phyloP scores from a whole-genome alignment of 2,329 filamentous ascomycete species.

The Aureobasidium subglaciale region DNA sequence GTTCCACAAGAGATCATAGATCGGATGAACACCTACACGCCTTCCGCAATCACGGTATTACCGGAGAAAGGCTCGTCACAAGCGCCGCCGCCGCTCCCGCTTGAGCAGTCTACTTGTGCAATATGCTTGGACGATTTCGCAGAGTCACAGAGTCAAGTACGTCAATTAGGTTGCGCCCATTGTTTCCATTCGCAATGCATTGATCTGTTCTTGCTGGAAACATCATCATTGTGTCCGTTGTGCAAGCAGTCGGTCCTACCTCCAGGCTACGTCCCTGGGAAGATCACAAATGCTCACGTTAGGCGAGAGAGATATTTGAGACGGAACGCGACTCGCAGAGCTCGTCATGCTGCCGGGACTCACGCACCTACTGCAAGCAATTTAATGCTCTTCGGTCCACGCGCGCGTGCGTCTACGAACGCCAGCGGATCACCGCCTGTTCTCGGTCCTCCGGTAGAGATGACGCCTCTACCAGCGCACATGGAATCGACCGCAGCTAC shows the following conservation, averaged over 20 bases:
- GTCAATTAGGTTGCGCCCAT: conserved; percentile 81
- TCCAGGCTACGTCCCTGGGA: conserved; percentile 46
- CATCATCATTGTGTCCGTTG: conserved; percentile 81
- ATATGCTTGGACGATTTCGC: conserved; percentile 83
- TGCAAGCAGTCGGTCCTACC: conserved; percentile 83
- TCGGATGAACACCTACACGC: conserved; percentile 65
- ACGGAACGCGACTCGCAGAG: conserved; percentile 46
- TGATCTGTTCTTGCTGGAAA: conserved; percentile 69
- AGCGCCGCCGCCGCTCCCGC: conserved; percentile 36
- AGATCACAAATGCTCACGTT: conserved; percentile 80
- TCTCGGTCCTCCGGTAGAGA: conserved; percentile 9
- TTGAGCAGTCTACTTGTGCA: conserved; percentile 76
- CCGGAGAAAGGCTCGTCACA: conserved; percentile 16
- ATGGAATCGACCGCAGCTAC: not conserved
- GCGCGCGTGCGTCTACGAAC: not conserved
- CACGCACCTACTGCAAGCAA: conserved; percentile 8
- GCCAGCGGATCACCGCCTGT: not conserved
- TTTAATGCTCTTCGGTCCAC: not conserved
- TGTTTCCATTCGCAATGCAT: conserved; percentile 93
- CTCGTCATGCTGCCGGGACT: conserved; percentile 1
- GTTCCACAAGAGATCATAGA: conserved; percentile 67
- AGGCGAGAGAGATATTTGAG: conserved; percentile 67
- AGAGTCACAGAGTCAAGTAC: conserved; percentile 62
- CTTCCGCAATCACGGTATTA: not conserved
- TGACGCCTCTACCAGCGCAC: conserved; percentile 5